phyloP scores from a whole-genome alignment of 805 yeast species.

The Cyberlindnera lachancei region DNA sequence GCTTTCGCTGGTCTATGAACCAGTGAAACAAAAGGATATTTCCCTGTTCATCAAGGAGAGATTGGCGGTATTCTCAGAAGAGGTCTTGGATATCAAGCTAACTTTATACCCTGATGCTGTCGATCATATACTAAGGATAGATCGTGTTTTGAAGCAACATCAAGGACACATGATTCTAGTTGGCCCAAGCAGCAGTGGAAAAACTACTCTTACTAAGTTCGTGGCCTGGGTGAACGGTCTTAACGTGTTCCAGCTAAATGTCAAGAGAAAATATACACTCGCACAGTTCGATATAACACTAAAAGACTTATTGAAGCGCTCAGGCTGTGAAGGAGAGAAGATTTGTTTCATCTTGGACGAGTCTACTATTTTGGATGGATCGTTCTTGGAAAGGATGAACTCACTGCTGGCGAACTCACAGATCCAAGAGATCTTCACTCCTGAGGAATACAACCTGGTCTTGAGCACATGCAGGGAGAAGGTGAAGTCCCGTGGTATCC shows the following conservation, averaged over 20 bases:
- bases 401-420: conserved; percentile 91
- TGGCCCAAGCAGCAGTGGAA: conserved; percentile 81
- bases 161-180: conserved; percentile 88
- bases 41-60: conserved; percentile 53
- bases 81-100: conserved; percentile 54
- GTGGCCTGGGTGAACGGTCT: conserved; percentile 91
- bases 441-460: conserved; percentile 52
- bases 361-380: conserved; percentile 62
- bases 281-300: conserved; percentile 62
- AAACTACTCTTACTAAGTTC: conserved; percentile 66
- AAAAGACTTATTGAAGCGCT: conserved; percentile 40
- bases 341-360: conserved; percentile 76
- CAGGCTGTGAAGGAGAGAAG: conserved; percentile 50
- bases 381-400: conserved; percentile 87
- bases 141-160: conserved; percentile 71
- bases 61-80: conserved; percentile 67
- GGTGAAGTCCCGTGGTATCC: conserved; percentile 50
- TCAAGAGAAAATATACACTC: conserved; percentile 45
- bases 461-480: conserved; percentile 49
- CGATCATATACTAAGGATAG: conserved; percentile 71
- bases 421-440: conserved; percentile 81
- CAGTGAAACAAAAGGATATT: conserved; percentile 44
- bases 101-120: conserved; percentile 63
- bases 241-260: conserved; percentile 48
- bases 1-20: conserved; percentile 56